Conservation (phyloP, 352 stramenopile genomes). For the Globisporangium solare region DNA sequence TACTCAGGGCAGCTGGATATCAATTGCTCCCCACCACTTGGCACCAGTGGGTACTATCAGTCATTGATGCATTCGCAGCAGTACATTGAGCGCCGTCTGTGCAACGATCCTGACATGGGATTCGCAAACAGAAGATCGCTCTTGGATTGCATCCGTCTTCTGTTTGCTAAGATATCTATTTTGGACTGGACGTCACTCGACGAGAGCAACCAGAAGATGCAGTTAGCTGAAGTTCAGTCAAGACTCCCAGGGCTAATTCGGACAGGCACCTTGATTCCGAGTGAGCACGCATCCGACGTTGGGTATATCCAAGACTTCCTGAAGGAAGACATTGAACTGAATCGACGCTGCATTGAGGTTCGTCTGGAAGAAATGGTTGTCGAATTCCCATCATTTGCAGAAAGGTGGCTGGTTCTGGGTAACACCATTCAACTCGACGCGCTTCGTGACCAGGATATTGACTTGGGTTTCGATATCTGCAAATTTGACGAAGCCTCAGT, state of each 20-base stretch:
- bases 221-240: constrained; percentile 42
- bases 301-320: constrained; percentile 20
- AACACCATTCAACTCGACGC: constrained; percentile 17
- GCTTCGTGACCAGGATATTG: constrained; percentile 38
- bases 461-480: constrained; percentile 33
- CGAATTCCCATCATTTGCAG: constrained; percentile 24
- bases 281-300: constrained; percentile 16
- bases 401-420: constrained; percentile 30
- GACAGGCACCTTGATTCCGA: constrained; percentile 32
- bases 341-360: constrained; percentile 19
- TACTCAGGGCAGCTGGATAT: too few species aligned
- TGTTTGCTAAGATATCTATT: constrained; percentile 73
- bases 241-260: constrained; percentile 45
- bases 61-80: constrained; percentile 20
- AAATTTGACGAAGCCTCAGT: constrained; percentile 4
- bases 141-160: constrained; percentile 61
- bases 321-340: constrained; percentile 24
- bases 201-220: constrained; percentile 41
- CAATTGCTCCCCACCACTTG: too few species aligned
- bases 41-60: too few species aligned
- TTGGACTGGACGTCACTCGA: constrained; percentile 74
- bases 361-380: constrained; percentile 24
- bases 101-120: constrained; percentile 19
- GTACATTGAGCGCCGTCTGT: constrained; percentile 27
- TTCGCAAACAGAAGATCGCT: constrained; percentile 48